Evolutionary conservation across 805 yeast genomes (phyloP), one percentile per base, ranked within the genome.

Genomic region (Kurtzmaniella cleridarum): DNA sequence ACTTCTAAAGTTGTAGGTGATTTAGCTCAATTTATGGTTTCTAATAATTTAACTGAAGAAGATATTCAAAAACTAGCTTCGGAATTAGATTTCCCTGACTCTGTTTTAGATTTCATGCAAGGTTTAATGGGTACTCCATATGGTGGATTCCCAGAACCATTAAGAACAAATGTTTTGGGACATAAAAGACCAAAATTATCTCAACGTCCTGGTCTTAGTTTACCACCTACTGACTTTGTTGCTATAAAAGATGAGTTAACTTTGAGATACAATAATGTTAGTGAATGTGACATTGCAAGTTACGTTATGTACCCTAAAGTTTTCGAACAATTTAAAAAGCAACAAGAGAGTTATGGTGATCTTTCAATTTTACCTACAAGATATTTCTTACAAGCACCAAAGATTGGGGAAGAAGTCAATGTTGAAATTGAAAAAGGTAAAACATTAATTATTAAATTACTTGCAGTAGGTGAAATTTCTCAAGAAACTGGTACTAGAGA

Each of bases 1-100:
- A 93, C 98, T 17, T 90, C 98, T n/a, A 93, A 93, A 74, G 98
- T 93, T 56, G 99, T 93, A 47, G 98, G 98, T 54, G 99, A 93
- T 60, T 78, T 93, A 67, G 98, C 98, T n/a, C 99, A 93, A 71
- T 93, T 93, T 59, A 93, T 93, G 98, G 98, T 93, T 44, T 79
- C 96, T 34, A 93, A 93, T 75, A 89, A 89, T 66, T 75, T 93
- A 55, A 74, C 81, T 8, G 71, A 84, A 36, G 86, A 84, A 54
- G 99, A 93, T 57, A 95, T 93, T 46, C 74, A 72, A 60, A 81
- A 83, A 60, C 78, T 93, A 51, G 98, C 99, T 3, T 69, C 79
- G 40, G 86, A 88, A 46, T 77, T 93, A 53, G 98, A 93, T 68
- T 91, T 93, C 96, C 99, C 98, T 47, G 97, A 85, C 59, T 91